phyloP scores from a whole-genome alignment of 1,284 basidiomycete genomes.

The Trametes versicolor region DNA sequence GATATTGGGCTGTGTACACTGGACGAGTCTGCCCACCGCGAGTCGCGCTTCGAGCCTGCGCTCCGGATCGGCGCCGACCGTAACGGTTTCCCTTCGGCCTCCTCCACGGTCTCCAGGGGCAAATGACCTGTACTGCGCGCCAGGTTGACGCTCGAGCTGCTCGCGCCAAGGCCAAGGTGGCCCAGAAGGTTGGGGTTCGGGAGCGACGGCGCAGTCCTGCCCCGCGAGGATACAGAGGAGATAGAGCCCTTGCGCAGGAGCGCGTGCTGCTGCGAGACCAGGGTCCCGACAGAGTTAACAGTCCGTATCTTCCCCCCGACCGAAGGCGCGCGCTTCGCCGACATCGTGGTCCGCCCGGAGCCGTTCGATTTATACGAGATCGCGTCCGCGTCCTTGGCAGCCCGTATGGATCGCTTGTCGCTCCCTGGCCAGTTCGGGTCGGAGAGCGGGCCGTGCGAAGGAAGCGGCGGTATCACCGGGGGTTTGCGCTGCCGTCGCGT shows the following conservation, averaged over 20 bases:
- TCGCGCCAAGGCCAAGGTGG: slow-evolving; percentile 46
- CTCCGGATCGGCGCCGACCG: slow-evolving; percentile 18
- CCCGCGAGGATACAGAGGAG: slow-evolving; percentile 58
- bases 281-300: slow-evolving; percentile 35
- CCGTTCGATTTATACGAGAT: slow-evolving; percentile 60
- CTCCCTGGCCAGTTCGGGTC: slow-evolving; percentile 31
- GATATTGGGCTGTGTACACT: slow-evolving; percentile 27
- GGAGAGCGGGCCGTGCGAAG: slow-evolving; percentile 28
- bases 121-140: slow-evolving; percentile 56
- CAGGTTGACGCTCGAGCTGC: slow-evolving; percentile 58
- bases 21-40: slow-evolving; percentile 23
- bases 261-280: slow-evolving; percentile 39
- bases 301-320: slow-evolving; percentile 51
- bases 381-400: slow-evolving; percentile 51
- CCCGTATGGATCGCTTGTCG: slow-evolving; percentile 35
- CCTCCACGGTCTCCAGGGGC: slow-evolving; percentile 60
- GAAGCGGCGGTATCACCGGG: slow-evolving; percentile 36
- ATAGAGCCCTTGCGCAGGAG: slow-evolving; percentile 59
- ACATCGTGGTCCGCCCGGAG: slow-evolving; percentile 57
- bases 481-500: slow-evolving; percentile 60
- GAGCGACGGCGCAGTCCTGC: slow-evolving; percentile 34
- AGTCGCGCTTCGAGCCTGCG: slow-evolving; percentile 24
- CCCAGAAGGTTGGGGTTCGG: slow-evolving; percentile 30
- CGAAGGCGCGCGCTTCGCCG: slow-evolving; percentile 47
- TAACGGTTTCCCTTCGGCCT: slow-evolving; percentile 48